These are phyloP conservation scores for Biscogniauxia mediterranea DNA, from an alignment of 2,329 filamentous ascomycete species.

Conservation along the genomic window DNA sequence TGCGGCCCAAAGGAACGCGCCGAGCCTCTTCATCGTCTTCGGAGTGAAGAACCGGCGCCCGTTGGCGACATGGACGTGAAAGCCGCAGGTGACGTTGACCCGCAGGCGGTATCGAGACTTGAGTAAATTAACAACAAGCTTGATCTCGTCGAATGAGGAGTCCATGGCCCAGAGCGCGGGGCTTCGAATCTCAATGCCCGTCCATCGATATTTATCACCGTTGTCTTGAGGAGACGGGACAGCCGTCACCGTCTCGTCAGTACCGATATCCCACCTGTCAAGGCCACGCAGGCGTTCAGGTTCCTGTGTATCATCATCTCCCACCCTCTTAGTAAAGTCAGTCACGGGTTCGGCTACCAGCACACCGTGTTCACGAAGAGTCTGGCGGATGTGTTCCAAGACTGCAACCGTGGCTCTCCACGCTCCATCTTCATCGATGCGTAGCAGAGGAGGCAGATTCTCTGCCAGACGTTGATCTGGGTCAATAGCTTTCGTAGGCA, in stretches of 20 bases:
- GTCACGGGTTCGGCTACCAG: slow-evolving; percentile 1
- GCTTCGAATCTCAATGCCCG: slow-evolving; percentile 33
- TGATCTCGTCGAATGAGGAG: slow-evolving; percentile 29
- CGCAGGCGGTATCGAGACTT: slow-evolving; percentile 32
- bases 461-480: slow-evolving; percentile 19
- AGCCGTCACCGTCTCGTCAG: slow-evolving; percentile 8
- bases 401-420: background rate
- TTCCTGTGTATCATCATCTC: background rate
- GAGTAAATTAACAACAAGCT: slow-evolving; percentile 32
- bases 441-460: slow-evolving; percentile 26
- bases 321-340: background rate
- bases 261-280: slow-evolving; percentile 19
- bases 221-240: background rate
- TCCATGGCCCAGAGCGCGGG: slow-evolving; percentile 33
- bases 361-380: slow-evolving; percentile 19
- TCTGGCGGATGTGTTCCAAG: slow-evolving; percentile 11
- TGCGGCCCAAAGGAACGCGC: slow-evolving; percentile 35
- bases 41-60: slow-evolving; percentile 32
- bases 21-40: slow-evolving; percentile 29
- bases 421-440: slow-evolving; percentile 2
- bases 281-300: slow-evolving; percentile 8
- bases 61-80: slow-evolving; percentile 39
- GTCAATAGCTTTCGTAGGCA: slow-evolving; percentile 18
- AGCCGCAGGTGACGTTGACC: slow-evolving; percentile 34
- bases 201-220: slow-evolving; percentile 22